phyloP scores from a whole-genome alignment of 257 asterid genomes.

The Oldenlandia corymbosa region DNA sequence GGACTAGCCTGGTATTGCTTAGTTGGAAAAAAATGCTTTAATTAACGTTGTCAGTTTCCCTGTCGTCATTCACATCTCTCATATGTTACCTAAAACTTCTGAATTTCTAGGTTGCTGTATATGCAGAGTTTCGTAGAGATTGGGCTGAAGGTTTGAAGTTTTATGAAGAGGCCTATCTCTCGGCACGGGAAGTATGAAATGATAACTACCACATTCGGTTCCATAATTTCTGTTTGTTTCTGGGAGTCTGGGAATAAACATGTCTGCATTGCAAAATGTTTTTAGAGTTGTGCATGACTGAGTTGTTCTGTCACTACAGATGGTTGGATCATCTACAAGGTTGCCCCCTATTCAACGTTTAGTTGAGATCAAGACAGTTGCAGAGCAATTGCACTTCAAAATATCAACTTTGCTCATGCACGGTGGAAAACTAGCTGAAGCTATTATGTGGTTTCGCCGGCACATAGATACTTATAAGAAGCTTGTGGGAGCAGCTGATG shows the following conservation, averaged over 20 bases:
- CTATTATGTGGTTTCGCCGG: constrained; percentile 79
- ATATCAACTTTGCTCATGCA: constrained; percentile 81
- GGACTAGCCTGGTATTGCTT: not conserved
- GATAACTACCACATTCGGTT: constrained; percentile 19
- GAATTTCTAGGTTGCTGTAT: constrained; percentile 89
- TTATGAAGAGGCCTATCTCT: constrained; percentile 86
- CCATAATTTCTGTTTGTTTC: not conserved
- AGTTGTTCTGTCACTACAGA: constrained; percentile 31
- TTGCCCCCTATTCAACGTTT: constrained; percentile 84
- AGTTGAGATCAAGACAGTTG: constrained; percentile 80
- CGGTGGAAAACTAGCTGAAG: constrained; percentile 81
- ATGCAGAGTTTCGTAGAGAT: constrained; percentile 94
- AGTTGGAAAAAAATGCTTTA: not conserved
- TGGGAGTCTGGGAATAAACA: constrained; percentile 1
- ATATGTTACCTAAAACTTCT: constrained; percentile 39
- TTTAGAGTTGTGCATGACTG: not conserved
- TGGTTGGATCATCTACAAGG: constrained; percentile 86
- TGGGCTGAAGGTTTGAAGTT: constrained; percentile 89
- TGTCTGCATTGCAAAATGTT: not conserved
- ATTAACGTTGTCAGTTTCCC: constrained; percentile 8
- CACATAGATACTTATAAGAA: constrained; percentile 61
- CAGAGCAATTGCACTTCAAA: constrained; percentile 89
- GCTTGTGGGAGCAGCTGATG: constrained; percentile 72
- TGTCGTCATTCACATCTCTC: constrained; percentile 18
- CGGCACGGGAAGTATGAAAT: constrained; percentile 68